These are phyloP conservation scores for Zopfochytrium polystomum DNA, from an alignment of 371 early-diverging fungal genomes.

Conservation along the genomic window DNA sequence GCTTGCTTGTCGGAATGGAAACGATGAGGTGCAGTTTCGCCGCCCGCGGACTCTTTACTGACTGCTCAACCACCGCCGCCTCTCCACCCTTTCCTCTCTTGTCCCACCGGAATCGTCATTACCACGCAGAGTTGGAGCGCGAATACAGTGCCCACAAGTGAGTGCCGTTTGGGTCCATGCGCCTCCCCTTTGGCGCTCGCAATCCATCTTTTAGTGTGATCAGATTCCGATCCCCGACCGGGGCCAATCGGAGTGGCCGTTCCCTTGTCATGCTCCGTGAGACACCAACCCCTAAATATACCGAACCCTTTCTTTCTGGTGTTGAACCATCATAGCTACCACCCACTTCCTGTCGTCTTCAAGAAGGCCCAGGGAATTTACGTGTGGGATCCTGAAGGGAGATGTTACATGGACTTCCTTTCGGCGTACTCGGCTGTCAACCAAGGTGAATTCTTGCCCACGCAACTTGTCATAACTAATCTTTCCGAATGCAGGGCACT, in stretches of 20 bases:
- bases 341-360: slow-evolving; percentile 95
- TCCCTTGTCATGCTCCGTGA: neutral
- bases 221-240: neutral
- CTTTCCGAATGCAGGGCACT: slow-evolving; percentile 68
- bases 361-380: slow-evolving; percentile 79
- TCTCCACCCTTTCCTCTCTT: no score
- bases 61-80: neutral
- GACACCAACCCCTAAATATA: neutral
- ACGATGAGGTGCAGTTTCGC: neutral
- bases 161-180: neutral
- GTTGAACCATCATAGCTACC: no score
- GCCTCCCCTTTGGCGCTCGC: neutral
- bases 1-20: neutral
- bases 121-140: slow-evolving; percentile 33
- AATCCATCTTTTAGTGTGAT: neutral
- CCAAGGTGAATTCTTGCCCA: slow-evolving; percentile 63
- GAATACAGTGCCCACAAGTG: slow-evolving; percentile 42
- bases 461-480: no score
- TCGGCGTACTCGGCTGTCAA: slow-evolving; percentile 96
- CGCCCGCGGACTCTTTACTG: neutral
- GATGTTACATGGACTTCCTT: slow-evolving; percentile 92
- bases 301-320: no score
- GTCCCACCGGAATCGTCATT: no score
- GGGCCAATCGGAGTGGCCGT: neutral
- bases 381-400: slow-evolving; percentile 96